Conservation (phyloP, 2,329 filamentous ascomycete species). For the Pseudocercospora macadamiae region DNA sequence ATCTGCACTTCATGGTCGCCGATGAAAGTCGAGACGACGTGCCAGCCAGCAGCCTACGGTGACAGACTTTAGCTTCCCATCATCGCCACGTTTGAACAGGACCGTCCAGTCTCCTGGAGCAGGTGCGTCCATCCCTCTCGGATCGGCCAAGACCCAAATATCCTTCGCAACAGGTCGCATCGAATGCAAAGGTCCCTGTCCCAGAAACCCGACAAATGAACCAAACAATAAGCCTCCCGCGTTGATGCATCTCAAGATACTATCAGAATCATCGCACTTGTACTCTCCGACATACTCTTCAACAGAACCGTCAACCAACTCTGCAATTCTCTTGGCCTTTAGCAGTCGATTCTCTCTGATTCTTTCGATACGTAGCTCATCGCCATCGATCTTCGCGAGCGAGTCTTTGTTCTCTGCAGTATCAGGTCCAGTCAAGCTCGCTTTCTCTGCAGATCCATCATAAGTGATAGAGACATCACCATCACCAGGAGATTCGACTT, state of each 20-base stretch:
- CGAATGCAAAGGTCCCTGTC: slow-evolving; percentile 42
- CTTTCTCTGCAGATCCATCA: slow-evolving; percentile 10
- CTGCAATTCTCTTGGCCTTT: neutral
- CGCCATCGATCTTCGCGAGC: slow-evolving; percentile 37
- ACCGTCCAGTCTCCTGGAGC: slow-evolving; percentile 51
- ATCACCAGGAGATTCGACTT: slow-evolving; percentile 27
- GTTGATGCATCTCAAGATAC: slow-evolving; percentile 42
- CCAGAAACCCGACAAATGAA: slow-evolving; percentile 48
- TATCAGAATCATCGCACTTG: slow-evolving; percentile 42
- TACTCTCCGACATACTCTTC: slow-evolving; percentile 38
- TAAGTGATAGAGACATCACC: slow-evolving; percentile 25
- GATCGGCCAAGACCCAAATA: slow-evolving; percentile 45
- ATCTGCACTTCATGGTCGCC: no score
- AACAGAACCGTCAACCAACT: neutral
- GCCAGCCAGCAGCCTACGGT: slow-evolving; percentile 49
- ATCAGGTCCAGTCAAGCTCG: slow-evolving; percentile 7
- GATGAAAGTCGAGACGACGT: slow-evolving; percentile 35
- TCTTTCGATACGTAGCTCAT: slow-evolving; percentile 28
- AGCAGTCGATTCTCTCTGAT: slow-evolving; percentile 27
- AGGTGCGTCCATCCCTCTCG: slow-evolving; percentile 46
- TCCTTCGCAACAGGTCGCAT: slow-evolving; percentile 46
- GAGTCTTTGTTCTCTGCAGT: slow-evolving; percentile 32
- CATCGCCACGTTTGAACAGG: slow-evolving; percentile 34
- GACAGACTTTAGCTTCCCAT: slow-evolving; percentile 29
- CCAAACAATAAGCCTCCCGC: slow-evolving; percentile 46